Evolutionary conservation across 352 stramenopile species (phyloP).

Genomic region (Phytophthora fragariae): DNA sequence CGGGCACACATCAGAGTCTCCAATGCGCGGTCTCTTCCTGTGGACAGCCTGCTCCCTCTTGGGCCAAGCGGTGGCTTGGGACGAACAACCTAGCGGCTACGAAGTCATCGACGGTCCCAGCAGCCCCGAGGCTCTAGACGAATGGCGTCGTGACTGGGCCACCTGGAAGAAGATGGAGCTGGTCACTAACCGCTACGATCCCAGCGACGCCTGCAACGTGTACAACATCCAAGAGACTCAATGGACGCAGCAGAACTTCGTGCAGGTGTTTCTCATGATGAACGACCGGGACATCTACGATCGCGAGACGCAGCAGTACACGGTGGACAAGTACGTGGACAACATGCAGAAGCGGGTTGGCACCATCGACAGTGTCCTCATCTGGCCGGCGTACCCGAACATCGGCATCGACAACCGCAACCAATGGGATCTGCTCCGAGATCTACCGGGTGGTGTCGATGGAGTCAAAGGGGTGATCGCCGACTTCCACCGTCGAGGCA

Average conservation of each 20-base stretch:
- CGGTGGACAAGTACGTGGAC: conserved; percentile 73
- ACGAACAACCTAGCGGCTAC: conserved; percentile 80
- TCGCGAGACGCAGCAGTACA: conserved; percentile 65
- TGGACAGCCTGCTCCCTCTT: conserved; percentile 15
- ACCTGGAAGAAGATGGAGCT: conserved; percentile 82
- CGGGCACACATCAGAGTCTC: conserved; percentile 12
- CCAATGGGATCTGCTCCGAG: conserved; percentile 75
- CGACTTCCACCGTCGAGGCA: conserved; percentile 64
- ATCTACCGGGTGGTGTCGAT: conserved; percentile 62
- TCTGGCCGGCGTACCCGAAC: conserved; percentile 87
- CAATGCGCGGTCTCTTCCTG: conserved; percentile 28
- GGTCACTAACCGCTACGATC: conserved; percentile 66
- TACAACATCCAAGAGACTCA: conserved; percentile 71
- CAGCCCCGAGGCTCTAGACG: conserved; percentile 38
- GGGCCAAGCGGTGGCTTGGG: conserved; percentile 50
- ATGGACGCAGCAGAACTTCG: conserved; percentile 84
- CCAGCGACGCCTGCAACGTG: conserved; percentile 59
- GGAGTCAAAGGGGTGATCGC: conserved; percentile 55
- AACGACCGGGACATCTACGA: conserved; percentile 82
- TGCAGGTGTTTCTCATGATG: conserved; percentile 83
- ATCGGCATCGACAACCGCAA: conserved; percentile 87
- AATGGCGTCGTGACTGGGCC: conserved; percentile 67
- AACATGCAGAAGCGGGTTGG: conserved; percentile 63
- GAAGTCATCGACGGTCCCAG: conserved; percentile 78
- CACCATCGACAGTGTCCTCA: conserved; percentile 78